Evolutionary conservation across 108 stramenopile species (phyloP), one percentile per base, ranked within the genome.

Genomic region (Heterococcus sp.): DNA sequence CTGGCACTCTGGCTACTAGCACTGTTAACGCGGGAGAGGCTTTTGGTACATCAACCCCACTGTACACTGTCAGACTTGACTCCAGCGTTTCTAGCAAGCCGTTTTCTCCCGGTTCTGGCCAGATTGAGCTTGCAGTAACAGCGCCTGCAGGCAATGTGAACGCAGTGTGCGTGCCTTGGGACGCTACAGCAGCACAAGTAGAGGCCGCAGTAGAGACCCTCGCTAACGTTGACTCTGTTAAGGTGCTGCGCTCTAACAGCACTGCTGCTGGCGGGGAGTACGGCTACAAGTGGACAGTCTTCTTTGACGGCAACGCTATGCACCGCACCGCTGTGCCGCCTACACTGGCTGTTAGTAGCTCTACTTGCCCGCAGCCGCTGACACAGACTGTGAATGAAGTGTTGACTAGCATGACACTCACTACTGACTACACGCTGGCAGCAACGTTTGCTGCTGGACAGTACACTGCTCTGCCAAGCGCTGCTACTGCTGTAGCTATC

Each of bases 301-400:
- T 89, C 86, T 92, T 92, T 78, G 89, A 91, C 78, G 92, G 92
- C 38, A 87, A 87, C 73, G 82, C 80, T 38, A 75, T 87, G 76
- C 67, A 87, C 33, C 68, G 63, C 21, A 40, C 58, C 31, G 66
- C 8, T 21, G 46, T 21, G 14, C 14, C 46, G 46, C 46, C 46
- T 8, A 58, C 46, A 21, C n/a, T n/a, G n/a, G n/a, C n/a, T n/a
- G n/a, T n/a, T n/a, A n/a, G n/a, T n/a, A n/a, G n/a, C n/a, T n/a
- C n/a, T n/a, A n/a, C n/a, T n/a, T n/a, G n/a, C n/a, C n/a, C n/a
- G n/a, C n/a, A n/a, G n/a, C 46, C 46, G 46, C 46, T 58, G 14
- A 58, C 46, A 8, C 8, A 8, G 21, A 21, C 21, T 58, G 46
- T 58, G 14, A 21, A 58, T 58, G 14, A 58, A 8, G 46, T 58